Evolutionary conservation across 495 filamentous ascomycete genomes (phyloP).

Genomic region (Neurospora sp.): DNA sequence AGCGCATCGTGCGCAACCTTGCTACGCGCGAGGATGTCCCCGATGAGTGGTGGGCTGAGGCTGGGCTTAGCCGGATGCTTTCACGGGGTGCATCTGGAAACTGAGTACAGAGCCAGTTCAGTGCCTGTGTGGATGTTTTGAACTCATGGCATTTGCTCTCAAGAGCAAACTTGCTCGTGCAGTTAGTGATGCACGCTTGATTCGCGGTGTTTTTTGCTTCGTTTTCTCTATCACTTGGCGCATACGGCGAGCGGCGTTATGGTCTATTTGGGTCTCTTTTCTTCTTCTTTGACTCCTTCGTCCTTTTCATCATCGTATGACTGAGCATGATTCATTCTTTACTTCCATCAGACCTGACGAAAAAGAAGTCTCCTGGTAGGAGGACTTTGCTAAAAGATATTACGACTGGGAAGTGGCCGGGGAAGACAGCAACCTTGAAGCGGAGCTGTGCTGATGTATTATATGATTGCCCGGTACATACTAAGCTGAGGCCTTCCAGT

Average conservation of each 20-base stretch:
- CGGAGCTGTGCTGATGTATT: background rate
- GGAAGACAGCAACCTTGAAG: background rate
- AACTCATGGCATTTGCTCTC: background rate
- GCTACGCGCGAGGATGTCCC: slow-evolving; percentile 60
- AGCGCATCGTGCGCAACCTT: slow-evolving; percentile 55
- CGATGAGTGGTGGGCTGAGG: slow-evolving; percentile 68
- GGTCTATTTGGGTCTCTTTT: background rate
- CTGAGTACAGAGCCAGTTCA: slow-evolving; percentile 7
- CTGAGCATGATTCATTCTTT: background rate
- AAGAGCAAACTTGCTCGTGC: background rate
- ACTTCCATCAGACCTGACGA: background rate
- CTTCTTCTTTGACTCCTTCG: background rate
- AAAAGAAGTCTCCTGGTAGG: background rate
- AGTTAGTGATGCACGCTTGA: background rate
- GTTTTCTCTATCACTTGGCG: background rate
- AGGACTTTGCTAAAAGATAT: background rate
- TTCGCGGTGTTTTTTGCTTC: background rate
- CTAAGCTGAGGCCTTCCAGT: background rate
- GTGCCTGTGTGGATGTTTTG: background rate
- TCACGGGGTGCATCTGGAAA: slow-evolving; percentile 29
- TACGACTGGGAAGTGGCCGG: background rate
- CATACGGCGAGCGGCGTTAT: background rate
- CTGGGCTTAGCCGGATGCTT: slow-evolving; percentile 53
- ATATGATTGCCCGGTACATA: background rate
- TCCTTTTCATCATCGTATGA: background rate